These are phyloP conservation scores for Hawksworthiomyces lignivorus DNA, from an alignment of 2,329 filamentous ascomycete genomes.

Conservation along the genomic window DNA sequence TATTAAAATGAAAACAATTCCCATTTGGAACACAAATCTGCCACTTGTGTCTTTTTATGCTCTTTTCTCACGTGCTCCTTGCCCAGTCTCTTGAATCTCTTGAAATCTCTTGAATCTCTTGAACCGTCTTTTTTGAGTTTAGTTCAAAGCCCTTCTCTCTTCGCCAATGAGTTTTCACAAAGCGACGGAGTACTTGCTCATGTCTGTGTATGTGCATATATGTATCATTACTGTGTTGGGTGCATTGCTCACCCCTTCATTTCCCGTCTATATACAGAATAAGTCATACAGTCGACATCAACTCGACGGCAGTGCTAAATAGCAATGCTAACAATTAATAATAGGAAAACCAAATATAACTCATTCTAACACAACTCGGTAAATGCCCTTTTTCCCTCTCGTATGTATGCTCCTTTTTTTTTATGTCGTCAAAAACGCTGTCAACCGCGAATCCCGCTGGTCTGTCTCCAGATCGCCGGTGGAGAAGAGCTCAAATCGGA, in stretches of 20 bases:
- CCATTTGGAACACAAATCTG: background rate
- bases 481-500: constrained; percentile 41
- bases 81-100: too few species aligned
- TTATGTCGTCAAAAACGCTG: constrained; percentile 1
- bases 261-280: background rate
- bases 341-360: too few species aligned
- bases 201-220: too few species aligned
- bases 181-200: too few species aligned
- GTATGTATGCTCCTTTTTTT: too few species aligned
- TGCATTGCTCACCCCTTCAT: background rate
- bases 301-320: too few species aligned
- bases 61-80: background rate
- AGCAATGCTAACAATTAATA: too few species aligned
- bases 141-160: too few species aligned
- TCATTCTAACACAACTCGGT: too few species aligned
- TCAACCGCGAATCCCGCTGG: constrained; percentile 10
- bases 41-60: background rate
- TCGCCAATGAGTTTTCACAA: too few species aligned
- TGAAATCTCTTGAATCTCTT: too few species aligned
- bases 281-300: background rate
- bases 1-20: constrained; percentile 1
- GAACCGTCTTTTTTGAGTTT: background rate
- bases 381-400: constrained; percentile 1
- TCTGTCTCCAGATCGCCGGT: constrained; percentile 26
- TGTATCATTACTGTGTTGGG: background rate